Conservation (phyloP, 495 filamentous ascomycete species). For the Collariella sp. region DNA sequence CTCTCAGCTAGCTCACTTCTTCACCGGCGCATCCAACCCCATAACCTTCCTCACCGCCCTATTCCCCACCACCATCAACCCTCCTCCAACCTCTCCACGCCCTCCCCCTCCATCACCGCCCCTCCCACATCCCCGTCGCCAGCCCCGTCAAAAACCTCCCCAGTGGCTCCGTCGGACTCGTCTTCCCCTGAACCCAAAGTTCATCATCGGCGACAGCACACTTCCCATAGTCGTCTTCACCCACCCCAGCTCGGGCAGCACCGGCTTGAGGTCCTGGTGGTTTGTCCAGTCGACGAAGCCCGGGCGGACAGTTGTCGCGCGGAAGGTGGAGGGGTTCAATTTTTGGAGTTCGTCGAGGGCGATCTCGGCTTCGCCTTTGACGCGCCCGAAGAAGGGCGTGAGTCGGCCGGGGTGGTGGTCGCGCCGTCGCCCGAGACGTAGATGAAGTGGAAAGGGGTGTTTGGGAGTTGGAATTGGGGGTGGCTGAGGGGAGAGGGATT, state of each 20-base stretch:
- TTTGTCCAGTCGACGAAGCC: slow-evolving; percentile 40
- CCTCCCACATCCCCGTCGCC: slow-evolving; percentile 46
- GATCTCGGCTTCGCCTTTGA: slow-evolving; percentile 57
- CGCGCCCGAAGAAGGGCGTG: slow-evolving; percentile 46
- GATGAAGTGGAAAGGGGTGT: slow-evolving; percentile 58
- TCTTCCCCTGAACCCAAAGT: slow-evolving; percentile 7
- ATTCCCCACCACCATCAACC: slow-evolving; percentile 41
- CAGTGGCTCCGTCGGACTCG: slow-evolving; percentile 37
- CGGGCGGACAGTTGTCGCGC: slow-evolving; percentile 45
- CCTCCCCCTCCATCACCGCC: slow-evolving; percentile 37
- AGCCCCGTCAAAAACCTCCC: slow-evolving; percentile 43
- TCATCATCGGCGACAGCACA: slow-evolving; percentile 11
- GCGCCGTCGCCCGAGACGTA: slow-evolving; percentile 58
- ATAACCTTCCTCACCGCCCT: slow-evolving; percentile 38
- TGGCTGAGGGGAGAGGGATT: slow-evolving; percentile 41
- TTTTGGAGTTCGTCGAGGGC: slow-evolving; percentile 37
- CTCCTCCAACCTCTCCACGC: slow-evolving; percentile 35
- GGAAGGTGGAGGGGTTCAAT: slow-evolving; percentile 33
- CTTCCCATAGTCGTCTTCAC: slow-evolving; percentile 9
- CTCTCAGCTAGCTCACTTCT: not conserved
- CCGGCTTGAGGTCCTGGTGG: slow-evolving; percentile 44
- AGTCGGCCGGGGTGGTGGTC: slow-evolving; percentile 41
- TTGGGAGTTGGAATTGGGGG: not conserved
- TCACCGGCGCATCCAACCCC: slow-evolving; percentile 23
- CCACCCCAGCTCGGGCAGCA: slow-evolving; percentile 28